phyloP scores from a whole-genome alignment of 2,329 filamentous ascomycete genomes.

The Setomelanomma holmii region DNA sequence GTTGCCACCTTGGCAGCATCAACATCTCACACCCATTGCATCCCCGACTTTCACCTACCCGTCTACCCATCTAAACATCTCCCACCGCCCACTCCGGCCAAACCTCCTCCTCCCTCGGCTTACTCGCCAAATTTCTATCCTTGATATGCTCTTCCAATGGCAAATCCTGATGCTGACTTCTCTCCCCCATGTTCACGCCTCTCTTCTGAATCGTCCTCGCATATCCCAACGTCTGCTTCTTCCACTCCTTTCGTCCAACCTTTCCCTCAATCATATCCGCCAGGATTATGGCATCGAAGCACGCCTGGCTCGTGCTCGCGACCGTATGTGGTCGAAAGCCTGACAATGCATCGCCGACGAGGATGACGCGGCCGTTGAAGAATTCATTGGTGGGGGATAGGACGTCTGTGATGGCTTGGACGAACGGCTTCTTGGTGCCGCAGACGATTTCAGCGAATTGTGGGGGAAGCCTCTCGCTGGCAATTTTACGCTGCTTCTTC shows the following conservation, averaged over 20 bases:
- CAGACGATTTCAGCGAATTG: slow-evolving; percentile 53
- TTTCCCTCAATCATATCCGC: slow-evolving; percentile 51
- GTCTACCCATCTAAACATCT: slow-evolving; percentile 5
- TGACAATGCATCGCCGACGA: slow-evolving; percentile 58
- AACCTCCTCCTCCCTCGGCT: slow-evolving; percentile 31
- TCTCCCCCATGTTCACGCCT: slow-evolving; percentile 50
- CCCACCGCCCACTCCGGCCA: slow-evolving; percentile 32
- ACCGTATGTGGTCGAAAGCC: slow-evolving; percentile 57
- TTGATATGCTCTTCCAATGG: slow-evolving; percentile 31
- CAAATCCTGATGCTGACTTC: slow-evolving; percentile 50
- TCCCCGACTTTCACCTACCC: background rate
- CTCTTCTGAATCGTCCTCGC: slow-evolving; percentile 47
- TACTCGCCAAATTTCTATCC: slow-evolving; percentile 32
- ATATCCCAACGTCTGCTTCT: slow-evolving; percentile 44
- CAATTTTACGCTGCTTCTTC: slow-evolving; percentile 46
- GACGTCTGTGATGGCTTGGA: slow-evolving; percentile 56
- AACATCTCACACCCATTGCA: background rate
- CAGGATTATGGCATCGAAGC: slow-evolving; percentile 52
- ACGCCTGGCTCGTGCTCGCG: slow-evolving; percentile 57
- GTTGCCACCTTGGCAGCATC: no score
- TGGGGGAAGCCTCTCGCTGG: slow-evolving; percentile 43
- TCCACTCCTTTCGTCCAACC: slow-evolving; percentile 46
- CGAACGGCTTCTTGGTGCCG: slow-evolving; percentile 52
- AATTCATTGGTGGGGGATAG: slow-evolving; percentile 49
- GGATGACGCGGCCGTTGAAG: slow-evolving; percentile 51